Evolutionary conservation across 129 eudicot species (phyloP).

Genomic region (Silybum marianum): DNA sequence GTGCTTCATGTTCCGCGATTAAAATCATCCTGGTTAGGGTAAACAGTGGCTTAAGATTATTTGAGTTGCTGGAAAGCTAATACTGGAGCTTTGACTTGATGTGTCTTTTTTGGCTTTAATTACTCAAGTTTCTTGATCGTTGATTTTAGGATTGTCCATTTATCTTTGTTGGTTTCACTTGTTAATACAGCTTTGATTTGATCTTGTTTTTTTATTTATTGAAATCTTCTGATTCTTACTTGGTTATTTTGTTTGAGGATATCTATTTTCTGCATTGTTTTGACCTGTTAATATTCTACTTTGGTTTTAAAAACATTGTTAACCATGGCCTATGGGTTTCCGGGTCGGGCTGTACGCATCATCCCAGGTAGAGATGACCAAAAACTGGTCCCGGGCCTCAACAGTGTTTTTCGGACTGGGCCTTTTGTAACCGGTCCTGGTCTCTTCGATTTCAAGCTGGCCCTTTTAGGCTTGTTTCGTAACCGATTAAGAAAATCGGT

Average conservation of each 20-base stretch:
- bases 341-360: too few species aligned
- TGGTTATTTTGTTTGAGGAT: not conserved
- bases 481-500: too few species aligned
- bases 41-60: too few species aligned
- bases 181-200: not conserved
- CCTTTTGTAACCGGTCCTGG: too few species aligned
- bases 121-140: not conserved
- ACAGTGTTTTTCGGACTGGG: too few species aligned
- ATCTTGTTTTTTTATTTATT: not conserved
- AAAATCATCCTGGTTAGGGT: too few species aligned
- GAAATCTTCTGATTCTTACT: not conserved
- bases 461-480: too few species aligned
- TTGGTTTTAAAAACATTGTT: not conserved
- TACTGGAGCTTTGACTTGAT: not conserved
- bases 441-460: too few species aligned
- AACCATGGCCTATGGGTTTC: too few species aligned
- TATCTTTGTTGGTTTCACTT: not conserved
- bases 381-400: too few species aligned
- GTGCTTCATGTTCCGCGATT: not conserved
- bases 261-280: not conserved
- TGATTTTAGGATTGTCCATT: not conserved
- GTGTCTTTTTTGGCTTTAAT: not conserved
- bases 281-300: not conserved
- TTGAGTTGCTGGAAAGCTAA: not conserved
- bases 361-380: too few species aligned